Conservation (phyloP, 2,329 filamentous ascomycete genomes). For the Colletotrichum australisinense region DNA sequence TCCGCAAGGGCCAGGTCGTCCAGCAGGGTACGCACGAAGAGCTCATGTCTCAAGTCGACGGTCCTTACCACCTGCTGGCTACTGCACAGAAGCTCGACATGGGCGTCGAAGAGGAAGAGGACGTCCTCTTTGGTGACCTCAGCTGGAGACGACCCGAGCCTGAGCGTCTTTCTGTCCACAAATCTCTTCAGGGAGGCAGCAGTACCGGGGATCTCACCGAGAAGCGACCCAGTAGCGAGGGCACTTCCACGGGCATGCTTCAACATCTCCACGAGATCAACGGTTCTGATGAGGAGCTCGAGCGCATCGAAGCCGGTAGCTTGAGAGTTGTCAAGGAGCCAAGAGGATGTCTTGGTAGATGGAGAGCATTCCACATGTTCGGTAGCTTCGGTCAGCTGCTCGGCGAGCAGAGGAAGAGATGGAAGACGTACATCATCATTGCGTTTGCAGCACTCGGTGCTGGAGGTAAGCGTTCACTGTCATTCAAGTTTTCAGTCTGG, state of each 20-base stretch:
- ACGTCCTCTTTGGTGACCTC: slow-evolving; percentile 37
- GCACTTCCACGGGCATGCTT: slow-evolving; percentile 11
- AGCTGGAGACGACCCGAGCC: slow-evolving; percentile 30
- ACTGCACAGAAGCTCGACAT: slow-evolving; percentile 40
- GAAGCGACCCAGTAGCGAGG: slow-evolving; percentile 27
- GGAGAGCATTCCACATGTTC: slow-evolving; percentile 20
- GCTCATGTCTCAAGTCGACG: slow-evolving; percentile 54
- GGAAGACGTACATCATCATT: slow-evolving; percentile 31
- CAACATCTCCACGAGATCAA: slow-evolving; percentile 13
- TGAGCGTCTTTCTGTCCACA: neutral
- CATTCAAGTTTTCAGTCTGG: neutral
- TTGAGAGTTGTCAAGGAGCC: slow-evolving; percentile 21
- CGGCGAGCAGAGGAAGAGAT: slow-evolving; percentile 32
- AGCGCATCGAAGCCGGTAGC: neutral
- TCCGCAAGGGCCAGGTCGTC: slow-evolving; percentile 63
- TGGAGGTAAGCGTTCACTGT: slow-evolving; percentile 7
- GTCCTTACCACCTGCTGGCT: slow-evolving; percentile 59
- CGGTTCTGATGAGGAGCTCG: slow-evolving; percentile 28
- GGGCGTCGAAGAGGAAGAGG: slow-evolving; percentile 26
- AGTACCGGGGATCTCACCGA: slow-evolving; percentile 28
- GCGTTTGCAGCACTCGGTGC: slow-evolving; percentile 29
- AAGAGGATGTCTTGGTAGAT: neutral
- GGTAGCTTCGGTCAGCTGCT: slow-evolving; percentile 31
- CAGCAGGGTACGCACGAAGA: slow-evolving; percentile 69
- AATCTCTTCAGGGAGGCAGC: slow-evolving; percentile 11